phyloP scores from a whole-genome alignment of 2,329 filamentous ascomycete species.

The Pestalotiopsis sp. region DNA sequence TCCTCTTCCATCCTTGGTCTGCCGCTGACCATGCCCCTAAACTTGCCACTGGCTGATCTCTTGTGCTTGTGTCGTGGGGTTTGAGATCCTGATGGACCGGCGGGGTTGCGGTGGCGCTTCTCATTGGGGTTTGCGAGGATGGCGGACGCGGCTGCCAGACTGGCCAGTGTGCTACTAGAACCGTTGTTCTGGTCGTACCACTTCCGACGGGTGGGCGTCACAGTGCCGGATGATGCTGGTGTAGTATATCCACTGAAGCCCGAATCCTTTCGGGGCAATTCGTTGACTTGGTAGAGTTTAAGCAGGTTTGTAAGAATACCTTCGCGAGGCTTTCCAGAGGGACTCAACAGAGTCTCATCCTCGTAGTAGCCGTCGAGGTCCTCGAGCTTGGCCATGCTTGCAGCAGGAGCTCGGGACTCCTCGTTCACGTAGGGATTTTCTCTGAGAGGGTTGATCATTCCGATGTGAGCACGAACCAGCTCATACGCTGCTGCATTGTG shows the following conservation, averaged over 20 bases:
- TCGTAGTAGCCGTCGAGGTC: neutral
- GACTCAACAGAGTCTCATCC: constrained; percentile 12
- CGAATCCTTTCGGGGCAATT: constrained; percentile 12
- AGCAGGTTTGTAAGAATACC: constrained; percentile 49
- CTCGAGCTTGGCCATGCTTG: neutral
- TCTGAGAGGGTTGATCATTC: constrained; percentile 20
- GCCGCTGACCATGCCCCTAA: constrained; percentile 33
- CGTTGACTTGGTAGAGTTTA: constrained; percentile 46
- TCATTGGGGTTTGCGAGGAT: constrained; percentile 21
- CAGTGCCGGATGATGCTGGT: constrained; percentile 40
- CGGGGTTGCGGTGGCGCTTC: constrained; percentile 30
- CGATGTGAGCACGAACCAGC: constrained; percentile 46
- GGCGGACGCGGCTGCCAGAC: constrained; percentile 49
- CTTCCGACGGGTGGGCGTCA: constrained; percentile 46
- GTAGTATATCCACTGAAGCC: constrained; percentile 31
- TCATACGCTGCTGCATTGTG: constrained; percentile 42
- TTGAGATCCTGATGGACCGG: constrained; percentile 21
- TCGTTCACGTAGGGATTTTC: neutral
- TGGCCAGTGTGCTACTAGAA: constrained; percentile 49
- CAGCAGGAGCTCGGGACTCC: neutral
- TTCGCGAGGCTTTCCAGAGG: constrained; percentile 35
- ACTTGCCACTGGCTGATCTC: constrained; percentile 38
- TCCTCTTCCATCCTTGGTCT: constrained; percentile 46
- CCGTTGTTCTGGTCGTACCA: constrained; percentile 48
- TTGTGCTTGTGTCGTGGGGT: constrained; percentile 29